phyloP scores from a whole-genome alignment of 2,329 filamentous ascomycete species.

The Nemania serpens region DNA sequence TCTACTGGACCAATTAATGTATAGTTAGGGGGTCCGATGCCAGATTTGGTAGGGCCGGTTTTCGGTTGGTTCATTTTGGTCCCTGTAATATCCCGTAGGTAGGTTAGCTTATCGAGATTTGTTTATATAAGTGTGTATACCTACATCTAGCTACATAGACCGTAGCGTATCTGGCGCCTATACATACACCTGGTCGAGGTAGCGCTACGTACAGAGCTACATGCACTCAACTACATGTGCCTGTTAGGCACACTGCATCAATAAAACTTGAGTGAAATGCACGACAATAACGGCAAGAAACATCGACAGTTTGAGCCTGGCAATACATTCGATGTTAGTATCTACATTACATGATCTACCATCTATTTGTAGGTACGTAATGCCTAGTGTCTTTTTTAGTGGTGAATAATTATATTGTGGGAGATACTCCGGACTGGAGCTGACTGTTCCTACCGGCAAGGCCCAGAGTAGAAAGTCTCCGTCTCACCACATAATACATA shows the following conservation, averaged over 20 bases:
- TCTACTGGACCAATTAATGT: slow-evolving; percentile 16
- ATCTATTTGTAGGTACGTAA: no score
- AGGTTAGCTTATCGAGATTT: no score
- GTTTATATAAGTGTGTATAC: not conserved
- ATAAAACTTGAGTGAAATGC: no score
- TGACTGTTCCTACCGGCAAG: slow-evolving; percentile 26
- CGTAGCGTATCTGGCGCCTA: no score
- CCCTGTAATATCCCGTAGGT: not conserved
- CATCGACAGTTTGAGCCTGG: no score
- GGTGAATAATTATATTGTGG: not conserved
- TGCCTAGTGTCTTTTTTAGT: no score
- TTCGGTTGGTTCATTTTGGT: slow-evolving; percentile 5
- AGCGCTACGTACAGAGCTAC: not conserved
- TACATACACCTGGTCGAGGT: no score
- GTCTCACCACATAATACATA: no score
- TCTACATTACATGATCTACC: no score
- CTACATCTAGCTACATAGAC: not conserved
- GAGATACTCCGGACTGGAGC: slow-evolving; percentile 11
- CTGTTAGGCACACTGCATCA: no score
- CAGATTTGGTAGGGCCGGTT: slow-evolving; percentile 25
- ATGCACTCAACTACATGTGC: not conserved
- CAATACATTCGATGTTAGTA: no score
- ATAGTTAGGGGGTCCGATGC: slow-evolving; percentile 17
- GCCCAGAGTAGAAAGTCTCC: slow-evolving; percentile 25
- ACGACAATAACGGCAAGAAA: no score